These are phyloP conservation scores for Grosmannia huntii DNA, from an alignment of 2,329 filamentous ascomycete genomes.

Conservation along the genomic window DNA sequence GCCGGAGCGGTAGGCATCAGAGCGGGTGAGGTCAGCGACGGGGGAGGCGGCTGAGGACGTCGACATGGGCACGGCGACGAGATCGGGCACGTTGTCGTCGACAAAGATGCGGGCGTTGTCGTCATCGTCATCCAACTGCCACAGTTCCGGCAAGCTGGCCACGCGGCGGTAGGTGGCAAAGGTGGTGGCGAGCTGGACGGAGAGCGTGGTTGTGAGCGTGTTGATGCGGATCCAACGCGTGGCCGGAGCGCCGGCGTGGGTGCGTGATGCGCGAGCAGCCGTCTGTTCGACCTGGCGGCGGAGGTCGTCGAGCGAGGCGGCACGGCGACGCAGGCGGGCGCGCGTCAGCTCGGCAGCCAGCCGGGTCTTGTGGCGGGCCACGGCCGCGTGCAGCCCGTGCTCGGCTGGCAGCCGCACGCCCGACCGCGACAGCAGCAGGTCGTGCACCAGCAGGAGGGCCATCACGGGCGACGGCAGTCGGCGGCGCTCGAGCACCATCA, in stretches of 20 bases:
- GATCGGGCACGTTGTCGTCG: slow-evolving; percentile 72
- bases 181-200: slow-evolving; percentile 60
- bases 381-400: slow-evolving; percentile 62
- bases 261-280: slow-evolving; percentile 51
- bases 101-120: slow-evolving; percentile 41
- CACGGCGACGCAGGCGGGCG: slow-evolving; percentile 58
- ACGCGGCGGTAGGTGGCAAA: slow-evolving; percentile 54
- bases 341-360: slow-evolving; percentile 74
- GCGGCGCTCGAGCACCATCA: slow-evolving; percentile 55
- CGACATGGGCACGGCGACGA: slow-evolving; percentile 58
- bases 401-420: slow-evolving; percentile 70
- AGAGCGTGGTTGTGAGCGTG: slow-evolving; percentile 56
- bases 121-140: slow-evolving; percentile 14
- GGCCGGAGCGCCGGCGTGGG: slow-evolving; percentile 45
- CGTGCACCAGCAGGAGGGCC: slow-evolving; percentile 72
- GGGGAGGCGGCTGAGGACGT: neutral
- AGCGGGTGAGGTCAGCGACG: slow-evolving; percentile 52
- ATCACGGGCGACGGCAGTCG: slow-evolving; percentile 65
- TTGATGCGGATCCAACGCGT: slow-evolving; percentile 93
- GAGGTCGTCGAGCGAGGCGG: slow-evolving; percentile 54
- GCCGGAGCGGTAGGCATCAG: slow-evolving; percentile 60
- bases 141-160: slow-evolving; percentile 42
- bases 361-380: slow-evolving; percentile 72
- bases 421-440: slow-evolving; percentile 67
- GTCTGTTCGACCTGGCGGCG: slow-evolving; percentile 49